A percentile compares a stretch with the other conserved stretches of the same genome.
Conservation (phyloP, 2,329 filamentous ascomycete species). For the Xylaria sp. region DNA sequence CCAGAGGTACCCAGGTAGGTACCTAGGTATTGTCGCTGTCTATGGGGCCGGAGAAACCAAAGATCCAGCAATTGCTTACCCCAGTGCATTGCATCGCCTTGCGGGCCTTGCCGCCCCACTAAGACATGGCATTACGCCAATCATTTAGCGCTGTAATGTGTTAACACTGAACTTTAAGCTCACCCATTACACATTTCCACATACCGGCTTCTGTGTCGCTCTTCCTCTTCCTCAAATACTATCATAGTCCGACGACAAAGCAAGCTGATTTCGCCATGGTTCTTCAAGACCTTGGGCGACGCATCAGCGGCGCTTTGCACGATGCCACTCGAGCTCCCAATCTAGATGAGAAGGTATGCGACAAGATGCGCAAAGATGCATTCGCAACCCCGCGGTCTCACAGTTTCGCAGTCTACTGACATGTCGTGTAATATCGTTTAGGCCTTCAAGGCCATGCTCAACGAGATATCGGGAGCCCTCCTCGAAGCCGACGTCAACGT, state of each 20-base stretch:
- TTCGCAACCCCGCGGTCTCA: conserved; percentile 16
- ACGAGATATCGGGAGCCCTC: conserved; percentile 95
- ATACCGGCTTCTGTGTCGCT: neutral
- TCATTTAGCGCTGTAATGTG: neutral
- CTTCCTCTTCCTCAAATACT: neutral
- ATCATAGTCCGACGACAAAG: neutral
- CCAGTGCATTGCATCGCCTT: neutral
- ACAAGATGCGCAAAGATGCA: conserved; percentile 13
- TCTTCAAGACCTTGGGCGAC: conserved; percentile 97
- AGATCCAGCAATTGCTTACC: conserved; percentile 1
- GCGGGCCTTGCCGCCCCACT: neutral
- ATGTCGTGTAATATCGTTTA: conserved; percentile 50
- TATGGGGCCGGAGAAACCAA: conserved; percentile 14
- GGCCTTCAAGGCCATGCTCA: conserved; percentile 98
- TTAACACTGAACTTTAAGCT: neutral
- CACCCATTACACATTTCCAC: neutral
- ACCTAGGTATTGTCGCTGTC: neutral
- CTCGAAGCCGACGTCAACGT: conserved; percentile 98
- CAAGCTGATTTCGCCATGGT: conserved; percentile 74
- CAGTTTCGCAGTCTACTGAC: conserved; percentile 50
- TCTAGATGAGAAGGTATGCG: conserved; percentile 88
- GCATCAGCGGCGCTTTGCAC: conserved; percentile 95
- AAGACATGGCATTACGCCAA: neutral
- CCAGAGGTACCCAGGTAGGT: too few species aligned
- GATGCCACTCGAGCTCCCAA: conserved; percentile 93